phyloP scores from a whole-genome alignment of 2,329 filamentous ascomycete genomes.

The Didymella pomorum region DNA sequence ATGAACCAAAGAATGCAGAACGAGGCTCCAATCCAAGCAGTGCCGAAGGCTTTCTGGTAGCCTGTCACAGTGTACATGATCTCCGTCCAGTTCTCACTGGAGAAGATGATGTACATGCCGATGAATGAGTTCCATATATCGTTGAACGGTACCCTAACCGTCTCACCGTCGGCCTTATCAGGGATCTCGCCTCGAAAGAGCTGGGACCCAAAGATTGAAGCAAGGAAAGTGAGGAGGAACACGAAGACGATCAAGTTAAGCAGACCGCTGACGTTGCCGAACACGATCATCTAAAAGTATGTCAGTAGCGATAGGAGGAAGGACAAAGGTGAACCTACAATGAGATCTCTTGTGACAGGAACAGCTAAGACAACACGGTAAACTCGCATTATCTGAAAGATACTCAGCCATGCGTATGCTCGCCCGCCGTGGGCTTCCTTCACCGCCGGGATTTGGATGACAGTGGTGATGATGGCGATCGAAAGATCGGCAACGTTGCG shows the following conservation, averaged over 20 bases:
- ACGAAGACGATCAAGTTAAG: slow-evolving; percentile 95
- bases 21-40: slow-evolving; percentile 90
- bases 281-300: slow-evolving; percentile 67
- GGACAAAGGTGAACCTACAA: slow-evolving; percentile 58
- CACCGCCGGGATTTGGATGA: slow-evolving; percentile 87
- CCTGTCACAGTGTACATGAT: slow-evolving; percentile 84
- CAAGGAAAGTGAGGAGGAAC: slow-evolving; percentile 92
- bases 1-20: slow-evolving; percentile 98
- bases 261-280: slow-evolving; percentile 91
- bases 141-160: slow-evolving; percentile 78
- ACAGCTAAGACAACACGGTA: slow-evolving; percentile 93
- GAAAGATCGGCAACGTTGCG: slow-evolving; percentile 82
- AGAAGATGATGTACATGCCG: slow-evolving; percentile 96
- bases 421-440: slow-evolving; percentile 67
- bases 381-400: slow-evolving; percentile 91
- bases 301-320: slow-evolving; percentile 28
- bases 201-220: slow-evolving; percentile 91
- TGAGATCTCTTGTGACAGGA: slow-evolving; percentile 84
- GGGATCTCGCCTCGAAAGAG: slow-evolving; percentile 90
- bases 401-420: slow-evolving; percentile 84
- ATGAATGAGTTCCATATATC: slow-evolving; percentile 96
- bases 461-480: slow-evolving; percentile 79
- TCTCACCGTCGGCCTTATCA: slow-evolving; percentile 65
- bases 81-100: slow-evolving; percentile 93
- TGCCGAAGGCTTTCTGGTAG: slow-evolving; percentile 69